Evolutionary conservation across 148 eudicot species (phyloP).

Genomic region (Fagopyrum homotropicum): DNA sequence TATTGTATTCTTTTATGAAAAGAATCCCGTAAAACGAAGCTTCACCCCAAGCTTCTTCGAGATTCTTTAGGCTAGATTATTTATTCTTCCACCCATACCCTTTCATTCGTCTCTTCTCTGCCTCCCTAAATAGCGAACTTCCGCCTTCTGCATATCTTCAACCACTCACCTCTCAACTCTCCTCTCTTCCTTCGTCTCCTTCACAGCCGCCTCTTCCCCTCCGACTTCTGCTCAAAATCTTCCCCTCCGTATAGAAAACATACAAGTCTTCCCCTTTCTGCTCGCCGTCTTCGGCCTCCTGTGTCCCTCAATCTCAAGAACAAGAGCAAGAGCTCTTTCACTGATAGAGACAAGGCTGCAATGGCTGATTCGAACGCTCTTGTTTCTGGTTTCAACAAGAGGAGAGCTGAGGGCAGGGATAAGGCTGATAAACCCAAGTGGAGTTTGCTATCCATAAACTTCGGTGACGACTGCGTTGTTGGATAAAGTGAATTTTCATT

Average conservation of each 20-base stretch:
- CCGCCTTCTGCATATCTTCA: constrained; percentile 1
- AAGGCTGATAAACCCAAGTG: constrained; percentile 39
- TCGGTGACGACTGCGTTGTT: too few relatives aligned
- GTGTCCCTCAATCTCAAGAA: constrained; percentile 16
- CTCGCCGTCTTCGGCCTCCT: constrained; percentile 11
- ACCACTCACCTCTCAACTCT: neutral
- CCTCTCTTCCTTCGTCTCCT: constrained; percentile 14
- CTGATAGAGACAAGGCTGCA: constrained; percentile 15
- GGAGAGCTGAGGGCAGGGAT: constrained; percentile 78
- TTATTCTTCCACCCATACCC: too few relatives aligned
- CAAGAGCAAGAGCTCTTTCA: constrained; percentile 29
- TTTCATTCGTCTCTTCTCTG: neutral
- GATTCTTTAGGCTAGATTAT: too few relatives aligned
- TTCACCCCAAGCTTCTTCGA: too few relatives aligned
- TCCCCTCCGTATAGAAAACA: neutral
- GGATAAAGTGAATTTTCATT: too few relatives aligned
- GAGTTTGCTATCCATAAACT: too few relatives aligned
- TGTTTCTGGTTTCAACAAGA: constrained; percentile 50
- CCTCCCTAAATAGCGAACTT: neutral
- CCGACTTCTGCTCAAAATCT: constrained; percentile 18
- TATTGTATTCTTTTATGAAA: too few relatives aligned
- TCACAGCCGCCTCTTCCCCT: constrained; percentile 11
- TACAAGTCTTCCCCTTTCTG: constrained; percentile 4
- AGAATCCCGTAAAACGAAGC: too few relatives aligned
- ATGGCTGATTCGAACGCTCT: neutral